Evolutionary conservation across 139 green algal genomes (phyloP), one percentile per base, ranked within the genome.

Genomic region (Chlamydomonas sp.): DNA sequence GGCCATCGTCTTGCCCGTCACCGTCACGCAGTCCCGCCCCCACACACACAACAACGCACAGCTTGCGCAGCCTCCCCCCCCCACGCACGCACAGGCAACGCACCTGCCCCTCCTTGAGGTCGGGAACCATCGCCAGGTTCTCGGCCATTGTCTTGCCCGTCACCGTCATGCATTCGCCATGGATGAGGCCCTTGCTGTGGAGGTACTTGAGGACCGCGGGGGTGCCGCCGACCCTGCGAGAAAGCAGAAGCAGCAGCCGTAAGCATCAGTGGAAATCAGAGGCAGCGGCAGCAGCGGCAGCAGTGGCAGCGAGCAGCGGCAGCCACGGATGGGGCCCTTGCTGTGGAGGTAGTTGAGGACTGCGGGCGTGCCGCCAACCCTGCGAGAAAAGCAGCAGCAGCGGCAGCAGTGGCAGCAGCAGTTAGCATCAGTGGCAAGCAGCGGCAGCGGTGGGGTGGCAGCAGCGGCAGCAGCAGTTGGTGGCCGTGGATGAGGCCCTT

Each of bases 161-260:
- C 35, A 90, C 81, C 20, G 91, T 96, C 67, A 92, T 80, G 75
- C 90, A 96, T 65, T 62, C 79, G 47, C 92, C 90, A 71, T 98
- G 83, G 48, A 99, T 92, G 72, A 94, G 72, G 71, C 90, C 90
- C 71, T 96, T 80, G 47, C 89, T 68, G 64, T 92, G 75, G 28
- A 99, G 86, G 77, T 96, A 96, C 89, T 98, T 98, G 64, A 98
- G 82, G 71, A 99, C 85, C 2, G 82, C 95, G 35, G 95, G 94
- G 22, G 89, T 97, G 68, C 95, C 95, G 48, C 94, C 94, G 5
- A 96, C 84, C 75, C 16, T 63, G 54, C 16, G 20, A 63, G 16
- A 63, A 63, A 54, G 16, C 16, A 16, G 16, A 54, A 13, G 43
- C 43, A 54, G 16, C 43, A 16, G 43, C 43, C 16, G 43, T 16